Evolutionary conservation across 2,329 filamentous ascomycete genomes (phyloP).

Genomic region (Ophiostoma pallidulum): DNA sequence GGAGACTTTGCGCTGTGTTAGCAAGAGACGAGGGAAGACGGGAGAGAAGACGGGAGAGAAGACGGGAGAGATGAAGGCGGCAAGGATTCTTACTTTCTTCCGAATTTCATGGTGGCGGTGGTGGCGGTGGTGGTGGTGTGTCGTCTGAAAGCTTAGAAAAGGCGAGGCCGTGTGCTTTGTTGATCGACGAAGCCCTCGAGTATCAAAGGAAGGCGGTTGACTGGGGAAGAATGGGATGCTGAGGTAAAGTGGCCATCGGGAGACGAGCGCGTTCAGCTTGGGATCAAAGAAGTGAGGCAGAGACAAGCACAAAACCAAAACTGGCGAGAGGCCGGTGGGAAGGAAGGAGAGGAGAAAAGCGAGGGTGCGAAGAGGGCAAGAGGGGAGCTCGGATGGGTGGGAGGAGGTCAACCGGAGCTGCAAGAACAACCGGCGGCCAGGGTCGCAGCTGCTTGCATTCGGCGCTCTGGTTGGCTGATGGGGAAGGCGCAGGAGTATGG

Average conservation of each 20-base stretch:
- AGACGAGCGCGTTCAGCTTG: neutral
- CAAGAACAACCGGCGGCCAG: neutral
- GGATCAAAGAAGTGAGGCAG: neutral
- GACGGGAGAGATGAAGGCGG: neutral
- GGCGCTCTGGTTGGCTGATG: constrained; percentile 9
- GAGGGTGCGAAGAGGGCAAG: neutral
- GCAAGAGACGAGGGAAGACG: neutral
- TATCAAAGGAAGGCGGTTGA: constrained; percentile 12
- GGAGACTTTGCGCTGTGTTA: constrained; percentile 33
- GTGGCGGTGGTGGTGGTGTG: no score
- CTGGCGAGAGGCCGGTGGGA: neutral
- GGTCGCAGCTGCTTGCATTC: constrained; percentile 10
- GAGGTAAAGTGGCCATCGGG: constrained; percentile 9
- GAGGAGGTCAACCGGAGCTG: no score
- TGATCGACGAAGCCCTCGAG: neutral
- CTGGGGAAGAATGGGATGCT: constrained; percentile 1
- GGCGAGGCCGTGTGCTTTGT: no score
- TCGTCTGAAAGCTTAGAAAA: no score
- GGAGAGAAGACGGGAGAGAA: no score
- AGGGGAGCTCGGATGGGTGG: no score
- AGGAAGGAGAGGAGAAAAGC: neutral
- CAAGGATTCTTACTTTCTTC: constrained; percentile 25
- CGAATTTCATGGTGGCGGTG: constrained; percentile 35
- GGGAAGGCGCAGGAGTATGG: neutral
- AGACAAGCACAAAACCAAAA: neutral